Base-by-base conservation (phyloP, 768 basidiomycete species). In the Pulveroboletus sp. region DNA sequence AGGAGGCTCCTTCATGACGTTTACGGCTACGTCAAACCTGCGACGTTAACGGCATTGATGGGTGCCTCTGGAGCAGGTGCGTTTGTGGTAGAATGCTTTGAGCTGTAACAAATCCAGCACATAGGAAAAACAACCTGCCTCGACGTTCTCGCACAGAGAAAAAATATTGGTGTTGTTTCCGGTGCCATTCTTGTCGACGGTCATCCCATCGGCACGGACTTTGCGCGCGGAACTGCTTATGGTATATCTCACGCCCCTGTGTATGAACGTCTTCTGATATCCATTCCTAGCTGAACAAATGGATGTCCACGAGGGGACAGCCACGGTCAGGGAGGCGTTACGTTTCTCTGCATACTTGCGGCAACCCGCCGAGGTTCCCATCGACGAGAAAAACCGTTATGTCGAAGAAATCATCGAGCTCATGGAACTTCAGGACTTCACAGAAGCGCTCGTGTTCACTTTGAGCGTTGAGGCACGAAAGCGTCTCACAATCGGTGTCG, bases 401-500 rank as follows among this genome's bases (percentile, higher is more conserved):
- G 85, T 87, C 32, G 86, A 88, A 67, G 90, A 85, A 66, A 85
- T 87, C 67, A 84, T 94, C 40, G 83, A 89, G 60, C 75, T 93
- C 13, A 75, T 92, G 24, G 92, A 92, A 64, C 73, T 94, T 24
- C 88, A 93, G 58, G 84, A 90, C 62, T 71, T 87, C 2, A 82
- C 89, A 2, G 91, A 93, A 56, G 91, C 88, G 0, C 73, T 93
- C 56, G 86, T 93, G 14, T 80, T 80, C 63, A 82, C 77, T 55
- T 73, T 88, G 30, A 76, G 74, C 45, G 76, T 81, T 20, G 86
- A 85, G 57, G 81, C 85, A 8, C 78, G 89, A 53, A 94, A 94
- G 64, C 84, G 91, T 10, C 75, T 93, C 20, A 93, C 92, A 2
- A 94, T 94, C 57, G 93, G 89, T 49, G 92, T 94, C 47, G 92